These are phyloP conservation scores for Vigna hirtella DNA, from an alignment of 306 rosid species.

Conservation along the genomic window DNA sequence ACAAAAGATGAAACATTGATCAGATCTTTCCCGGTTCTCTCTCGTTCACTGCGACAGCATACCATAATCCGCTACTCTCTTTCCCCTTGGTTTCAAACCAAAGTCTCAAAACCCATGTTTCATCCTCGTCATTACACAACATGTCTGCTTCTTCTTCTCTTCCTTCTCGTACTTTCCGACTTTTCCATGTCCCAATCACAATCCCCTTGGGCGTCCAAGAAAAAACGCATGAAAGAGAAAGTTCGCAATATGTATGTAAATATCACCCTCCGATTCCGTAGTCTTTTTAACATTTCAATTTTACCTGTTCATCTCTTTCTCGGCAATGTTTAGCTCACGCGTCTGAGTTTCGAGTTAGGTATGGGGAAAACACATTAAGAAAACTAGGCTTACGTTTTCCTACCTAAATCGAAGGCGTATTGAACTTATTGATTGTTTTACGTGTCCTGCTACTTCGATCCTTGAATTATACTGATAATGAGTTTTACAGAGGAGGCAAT, in stretches of 20 bases:
- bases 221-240: conserved; percentile 80
- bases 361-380: background rate
- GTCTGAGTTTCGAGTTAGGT: conserved; percentile 5
- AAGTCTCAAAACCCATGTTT: conserved; percentile 35
- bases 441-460: conserved; percentile 23
- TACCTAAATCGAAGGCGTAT: conserved; percentile 2
- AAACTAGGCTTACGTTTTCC: background rate
- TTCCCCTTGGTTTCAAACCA: conserved; percentile 32
- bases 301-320: background rate
- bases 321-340: conserved; percentile 19
- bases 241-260: conserved; percentile 78
- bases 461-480: background rate
- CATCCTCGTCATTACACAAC: conserved; percentile 46
- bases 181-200: conserved; percentile 48
- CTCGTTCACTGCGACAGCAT: conserved; percentile 14
- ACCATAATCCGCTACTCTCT: conserved; percentile 23
- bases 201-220: conserved; percentile 64
- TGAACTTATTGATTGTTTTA: conserved; percentile 7
- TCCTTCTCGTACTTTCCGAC: conserved; percentile 51
- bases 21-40: conserved; percentile 22
- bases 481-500: background rate
- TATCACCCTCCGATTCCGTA: background rate
- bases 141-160: conserved; percentile 62
- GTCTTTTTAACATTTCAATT: conserved; percentile 12
- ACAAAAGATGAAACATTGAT: background rate